Evolutionary conservation across 164 flowering plant genomes (phyloP).

Genomic region (Vitis vinifera): ASM3070453v1 NC_081806.1:17277001-17277500

Average conservation of each 20-base stretch:
- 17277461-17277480: conserved; percentile 51
- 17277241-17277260: background rate
- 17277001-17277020: conserved; percentile 72
- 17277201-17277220: conserved; percentile 38
- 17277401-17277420: conserved; percentile 54
- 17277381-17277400: conserved; percentile 44
- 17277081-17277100: conserved; percentile 54
- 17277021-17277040: conserved; percentile 70
- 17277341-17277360: conserved; percentile 32
- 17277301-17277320: conserved; percentile 19
- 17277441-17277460: conserved; percentile 41
- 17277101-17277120: conserved; percentile 78
- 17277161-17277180: conserved; percentile 76
- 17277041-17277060: conserved; percentile 45
- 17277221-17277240: background rate
- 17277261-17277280: conserved; percentile 15
- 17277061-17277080: conserved; percentile 91
- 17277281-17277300: conserved; percentile 36
- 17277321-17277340: background rate
- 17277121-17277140: conserved; percentile 80
- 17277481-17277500: conserved; percentile 57
- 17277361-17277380: conserved; percentile 61
- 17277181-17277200: conserved; percentile 92
- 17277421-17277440: conserved; percentile 43
- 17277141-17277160: conserved; percentile 61